A percentile compares a stretch with the other conserved stretches of the same genome.
Evolutionary conservation across 495 filamentous ascomycete genomes (phyloP).

Genomic region (Acidiella bohemica): DNA sequence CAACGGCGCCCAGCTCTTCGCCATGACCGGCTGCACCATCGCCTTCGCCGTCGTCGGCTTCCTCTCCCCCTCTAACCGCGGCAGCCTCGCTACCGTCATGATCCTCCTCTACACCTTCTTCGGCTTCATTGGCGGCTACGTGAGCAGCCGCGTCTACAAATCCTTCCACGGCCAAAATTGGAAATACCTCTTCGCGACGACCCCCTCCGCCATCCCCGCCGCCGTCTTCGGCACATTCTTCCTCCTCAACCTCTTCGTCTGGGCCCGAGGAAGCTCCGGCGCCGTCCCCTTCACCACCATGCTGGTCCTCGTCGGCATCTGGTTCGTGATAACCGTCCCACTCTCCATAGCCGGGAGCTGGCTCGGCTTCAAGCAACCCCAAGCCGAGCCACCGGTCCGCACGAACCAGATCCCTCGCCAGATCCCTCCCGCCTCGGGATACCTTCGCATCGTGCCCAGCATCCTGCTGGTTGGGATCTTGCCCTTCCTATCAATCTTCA

Average conservation of each 20-base stretch:
- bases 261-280: constrained; percentile 77
- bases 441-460: constrained; percentile 70
- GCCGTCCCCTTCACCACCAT: constrained; percentile 95
- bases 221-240: constrained; percentile 85
- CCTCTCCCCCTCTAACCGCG: constrained; percentile 86
- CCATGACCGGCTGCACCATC: constrained; percentile 93
- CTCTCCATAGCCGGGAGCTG: constrained; percentile 83
- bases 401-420: constrained; percentile 97
- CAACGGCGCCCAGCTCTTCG: constrained; percentile 89
- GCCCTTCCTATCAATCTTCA: constrained; percentile 91
- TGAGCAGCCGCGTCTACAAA: constrained; percentile 82
- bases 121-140: constrained; percentile 84
- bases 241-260: constrained; percentile 88
- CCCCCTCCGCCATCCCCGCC: constrained; percentile 71
- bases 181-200: constrained; percentile 85
- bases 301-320: constrained; percentile 82
- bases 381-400: constrained; percentile 66
- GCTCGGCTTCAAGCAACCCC: constrained; percentile 65
- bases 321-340: constrained; percentile 92
- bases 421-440: constrained; percentile 69
- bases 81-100: constrained; percentile 80
- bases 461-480: constrained; percentile 82
- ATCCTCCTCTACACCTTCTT: constrained; percentile 86
- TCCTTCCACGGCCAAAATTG: constrained; percentile 79
- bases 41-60: constrained; percentile 85